Base-by-base conservation (phyloP, 78 protist genomes). In the Emiliania huxleyi region DNA sequence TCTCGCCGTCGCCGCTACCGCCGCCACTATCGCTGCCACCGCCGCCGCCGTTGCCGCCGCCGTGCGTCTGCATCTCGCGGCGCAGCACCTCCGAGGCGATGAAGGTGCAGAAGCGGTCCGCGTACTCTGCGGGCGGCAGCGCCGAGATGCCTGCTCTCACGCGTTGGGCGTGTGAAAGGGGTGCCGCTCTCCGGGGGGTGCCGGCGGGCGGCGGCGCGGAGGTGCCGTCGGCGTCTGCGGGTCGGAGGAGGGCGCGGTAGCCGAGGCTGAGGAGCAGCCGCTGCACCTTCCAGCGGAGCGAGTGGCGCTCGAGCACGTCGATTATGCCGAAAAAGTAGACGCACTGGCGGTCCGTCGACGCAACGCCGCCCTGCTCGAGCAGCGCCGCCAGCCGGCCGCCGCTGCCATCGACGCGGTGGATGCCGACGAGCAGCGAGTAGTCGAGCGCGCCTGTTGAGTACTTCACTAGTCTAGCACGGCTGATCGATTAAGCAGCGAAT, bases 321-420 rank as follows among this genome's bases (percentile, higher is more conserved):
- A 81, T 81, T 8, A 81, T 81, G 23, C 89, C 89, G 23, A 81
- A 44, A 44, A 81, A 81, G 56, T 81, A 81, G 18, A 81, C 55
- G 23, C 35, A 25, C 18, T 81, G 89, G 19, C 35, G 55, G 37
- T 81, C 89, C 38, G 8, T 37, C 55, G 89, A 81, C 0, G 35
- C 29, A 25, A 15, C 0, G 21, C 56, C 89, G 18, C 56, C 83
- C 44, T 18, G 37, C 83, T 42, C 40, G 44, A 5, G 38, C 56
- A 44, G 49, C 22, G 2, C 40, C 40, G 23, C 25, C 25, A 44
- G 89, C 35, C 12, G 6, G 25, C 35, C 56, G n/a, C 2, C 42
- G 0, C 25, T 22, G 40, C 0, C 37, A 0, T 11, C 40, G 4
- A n/a, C 29, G 42, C 89, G 48, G n/a, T 44, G 18, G 55, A 81